phyloP scores from a whole-genome alignment of 495 filamentous ascomycete genomes.

The Tuber calosporum region DNA sequence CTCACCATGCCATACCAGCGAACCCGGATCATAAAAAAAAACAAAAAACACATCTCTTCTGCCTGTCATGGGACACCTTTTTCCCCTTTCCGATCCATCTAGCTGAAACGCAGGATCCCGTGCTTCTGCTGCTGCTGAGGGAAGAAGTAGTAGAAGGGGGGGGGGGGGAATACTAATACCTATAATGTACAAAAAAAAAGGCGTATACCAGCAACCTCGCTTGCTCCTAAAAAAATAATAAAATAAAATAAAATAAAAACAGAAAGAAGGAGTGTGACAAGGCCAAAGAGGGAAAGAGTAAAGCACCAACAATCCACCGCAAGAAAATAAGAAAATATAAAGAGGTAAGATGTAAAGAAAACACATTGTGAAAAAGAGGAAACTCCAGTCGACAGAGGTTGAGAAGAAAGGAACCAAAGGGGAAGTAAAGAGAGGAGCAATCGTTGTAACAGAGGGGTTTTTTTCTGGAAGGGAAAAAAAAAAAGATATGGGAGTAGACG shows the following conservation, averaged over 20 bases:
- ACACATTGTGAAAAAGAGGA: slow-evolving; percentile 18
- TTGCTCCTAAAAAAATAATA: slow-evolving; percentile 24
- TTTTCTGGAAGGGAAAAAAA: slow-evolving; percentile 1
- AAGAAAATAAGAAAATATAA: neutral
- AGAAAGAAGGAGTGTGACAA: too few relatives aligned
- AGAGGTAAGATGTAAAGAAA: slow-evolving; percentile 13
- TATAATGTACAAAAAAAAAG: slow-evolving; percentile 29
- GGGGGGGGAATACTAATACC: slow-evolving; percentile 34
- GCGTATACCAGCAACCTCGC: slow-evolving; percentile 22
- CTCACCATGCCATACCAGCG: neutral
- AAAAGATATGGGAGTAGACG: slow-evolving; percentile 23
- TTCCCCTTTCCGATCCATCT: neutral
- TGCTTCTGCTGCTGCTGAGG: neutral
- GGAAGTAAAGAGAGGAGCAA: neutral
- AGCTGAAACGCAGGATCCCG: neutral
- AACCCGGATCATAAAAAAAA: neutral
- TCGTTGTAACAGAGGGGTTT: neutral
- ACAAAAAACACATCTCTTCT: slow-evolving; percentile 1
- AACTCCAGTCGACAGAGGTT: slow-evolving; percentile 2
- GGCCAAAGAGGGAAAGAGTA: slow-evolving; percentile 15
- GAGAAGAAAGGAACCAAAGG: neutral
- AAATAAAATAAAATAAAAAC: slow-evolving; percentile 20
- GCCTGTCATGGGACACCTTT: neutral
- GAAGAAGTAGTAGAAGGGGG: slow-evolving; percentile 14
- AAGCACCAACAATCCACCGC: slow-evolving; percentile 2